Evolutionary conservation across 306 rosid species (phyloP).

Genomic region (Pyrus pyrifolia): DNA sequence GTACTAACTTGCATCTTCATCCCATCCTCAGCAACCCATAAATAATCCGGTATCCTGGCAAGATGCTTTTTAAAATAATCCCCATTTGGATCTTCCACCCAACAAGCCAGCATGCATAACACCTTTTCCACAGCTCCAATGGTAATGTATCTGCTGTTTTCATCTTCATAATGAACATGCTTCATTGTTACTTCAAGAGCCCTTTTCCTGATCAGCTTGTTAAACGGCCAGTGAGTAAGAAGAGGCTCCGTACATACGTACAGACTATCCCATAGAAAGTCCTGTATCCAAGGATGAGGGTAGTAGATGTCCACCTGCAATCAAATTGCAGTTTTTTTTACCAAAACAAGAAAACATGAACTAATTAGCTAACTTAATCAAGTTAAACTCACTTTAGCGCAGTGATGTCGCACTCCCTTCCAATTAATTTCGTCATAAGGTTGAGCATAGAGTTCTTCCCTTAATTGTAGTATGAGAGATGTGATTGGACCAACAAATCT

Average conservation of each 20-base stretch:
- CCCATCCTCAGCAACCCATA: conserved; percentile 39
- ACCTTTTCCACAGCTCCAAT: conserved; percentile 55
- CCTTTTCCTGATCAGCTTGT: conserved; percentile 43
- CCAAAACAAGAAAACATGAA: neutral
- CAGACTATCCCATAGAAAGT: conserved; percentile 61
- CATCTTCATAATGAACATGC: conserved; percentile 78
- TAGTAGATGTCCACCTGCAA: conserved; percentile 57
- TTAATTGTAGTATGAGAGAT: conserved; percentile 48
- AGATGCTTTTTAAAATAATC: conserved; percentile 33
- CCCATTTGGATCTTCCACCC: conserved; percentile 34
- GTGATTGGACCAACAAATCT: conserved; percentile 66
- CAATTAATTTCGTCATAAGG: conserved; percentile 46
- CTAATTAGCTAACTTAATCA: neutral
- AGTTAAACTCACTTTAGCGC: conserved; percentile 34
- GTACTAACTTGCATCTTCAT: conserved; percentile 8
- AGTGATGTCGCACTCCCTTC: conserved; percentile 48
- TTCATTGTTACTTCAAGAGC: conserved; percentile 64
- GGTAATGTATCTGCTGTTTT: conserved; percentile 54
- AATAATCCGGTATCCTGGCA: conserved; percentile 19
- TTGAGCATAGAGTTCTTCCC: conserved; percentile 41
- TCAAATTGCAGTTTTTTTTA: neutral
- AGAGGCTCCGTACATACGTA: conserved; percentile 50
- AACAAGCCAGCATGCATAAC: conserved; percentile 19
- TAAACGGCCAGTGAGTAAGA: conserved; percentile 67
- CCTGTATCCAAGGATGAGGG: conserved; percentile 56